These are phyloP conservation scores for Pleurotus ostreatus DNA, from an alignment of 768 basidiomycete genomes.

Conservation along the genomic window DNA sequence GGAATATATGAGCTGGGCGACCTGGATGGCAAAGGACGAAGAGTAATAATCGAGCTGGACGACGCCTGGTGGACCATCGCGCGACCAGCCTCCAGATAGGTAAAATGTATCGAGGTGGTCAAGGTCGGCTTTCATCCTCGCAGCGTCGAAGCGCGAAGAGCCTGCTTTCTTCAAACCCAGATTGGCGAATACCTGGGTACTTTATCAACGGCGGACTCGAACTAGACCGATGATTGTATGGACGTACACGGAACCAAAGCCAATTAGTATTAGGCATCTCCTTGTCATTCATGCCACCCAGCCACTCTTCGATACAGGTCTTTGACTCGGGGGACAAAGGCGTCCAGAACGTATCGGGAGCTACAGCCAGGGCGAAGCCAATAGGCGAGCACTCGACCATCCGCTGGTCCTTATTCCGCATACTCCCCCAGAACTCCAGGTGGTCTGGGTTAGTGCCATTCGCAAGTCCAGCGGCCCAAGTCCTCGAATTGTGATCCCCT, in stretches of 20 bases:
- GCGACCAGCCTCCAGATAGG: conserved; percentile 70
- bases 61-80: conserved; percentile 74
- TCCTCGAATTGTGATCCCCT: not conserved
- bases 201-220: conserved; percentile 1
- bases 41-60: conserved; percentile 80
- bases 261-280: conserved; percentile 83
- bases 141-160: conserved; percentile 49
- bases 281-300: conserved; percentile 76
- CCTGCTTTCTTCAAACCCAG: conserved; percentile 63
- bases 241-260: conserved; percentile 69
- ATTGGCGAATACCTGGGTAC: conserved; percentile 63
- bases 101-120: conserved; percentile 80
- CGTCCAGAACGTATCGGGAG: conserved; percentile 62
- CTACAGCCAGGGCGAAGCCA: conserved; percentile 66
- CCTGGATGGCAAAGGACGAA: conserved; percentile 77
- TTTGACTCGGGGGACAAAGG: conserved; percentile 50
- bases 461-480: conserved; percentile 61
- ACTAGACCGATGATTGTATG: not conserved
- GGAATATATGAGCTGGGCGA: conserved; percentile 67
- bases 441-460: conserved; percentile 65
- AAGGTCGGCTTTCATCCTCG: conserved; percentile 68
- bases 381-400: conserved; percentile 83
- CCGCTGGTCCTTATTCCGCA: conserved; percentile 70
- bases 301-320: conserved; percentile 58
- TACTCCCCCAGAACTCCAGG: conserved; percentile 74